Conservation (phyloP, 1,284 basidiomycete genomes). For the Chiua sp. region DNA sequence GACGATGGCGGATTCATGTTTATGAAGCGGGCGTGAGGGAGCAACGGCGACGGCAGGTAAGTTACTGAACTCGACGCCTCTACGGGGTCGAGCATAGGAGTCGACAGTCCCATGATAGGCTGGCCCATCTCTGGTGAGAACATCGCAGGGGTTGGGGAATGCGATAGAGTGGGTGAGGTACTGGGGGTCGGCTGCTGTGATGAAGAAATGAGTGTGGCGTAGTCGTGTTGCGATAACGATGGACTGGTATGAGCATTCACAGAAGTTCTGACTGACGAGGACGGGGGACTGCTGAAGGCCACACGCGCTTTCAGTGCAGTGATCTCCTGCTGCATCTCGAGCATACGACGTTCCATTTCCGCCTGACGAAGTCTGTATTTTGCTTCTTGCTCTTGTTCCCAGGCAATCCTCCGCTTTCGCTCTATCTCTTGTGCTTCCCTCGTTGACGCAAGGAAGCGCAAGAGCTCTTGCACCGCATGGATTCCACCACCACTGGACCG, state of each 20-base stretch:
- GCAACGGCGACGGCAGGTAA: slow-evolving; percentile 17
- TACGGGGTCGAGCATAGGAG: slow-evolving; percentile 1
- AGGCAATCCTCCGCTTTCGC: slow-evolving; percentile 56
- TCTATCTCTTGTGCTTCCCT: slow-evolving; percentile 65
- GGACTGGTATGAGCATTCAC: slow-evolving; percentile 6
- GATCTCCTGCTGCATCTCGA: slow-evolving; percentile 65
- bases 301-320: slow-evolving; percentile 49
- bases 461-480: slow-evolving; percentile 60
- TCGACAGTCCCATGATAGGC: slow-evolving; percentile 8
- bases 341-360: slow-evolving; percentile 62
- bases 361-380: slow-evolving; percentile 57
- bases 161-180: slow-evolving; percentile 39
- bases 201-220: slow-evolving; percentile 12
- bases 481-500: slow-evolving; percentile 41
- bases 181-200: slow-evolving; percentile 39
- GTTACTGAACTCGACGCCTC: slow-evolving; percentile 10
- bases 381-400: slow-evolving; percentile 73
- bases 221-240: slow-evolving; percentile 8
- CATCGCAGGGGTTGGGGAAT: slow-evolving; percentile 24
- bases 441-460: slow-evolving; percentile 56
- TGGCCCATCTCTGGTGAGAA: slow-evolving; percentile 10
- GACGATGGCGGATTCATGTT: slow-evolving; percentile 23
- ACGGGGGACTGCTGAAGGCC: slow-evolving; percentile 37
- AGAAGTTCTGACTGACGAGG: slow-evolving; percentile 10
- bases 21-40: slow-evolving; percentile 28